phyloP scores from a whole-genome alignment of 148 eudicot species.

The Simmondsia chinensis region DNA sequence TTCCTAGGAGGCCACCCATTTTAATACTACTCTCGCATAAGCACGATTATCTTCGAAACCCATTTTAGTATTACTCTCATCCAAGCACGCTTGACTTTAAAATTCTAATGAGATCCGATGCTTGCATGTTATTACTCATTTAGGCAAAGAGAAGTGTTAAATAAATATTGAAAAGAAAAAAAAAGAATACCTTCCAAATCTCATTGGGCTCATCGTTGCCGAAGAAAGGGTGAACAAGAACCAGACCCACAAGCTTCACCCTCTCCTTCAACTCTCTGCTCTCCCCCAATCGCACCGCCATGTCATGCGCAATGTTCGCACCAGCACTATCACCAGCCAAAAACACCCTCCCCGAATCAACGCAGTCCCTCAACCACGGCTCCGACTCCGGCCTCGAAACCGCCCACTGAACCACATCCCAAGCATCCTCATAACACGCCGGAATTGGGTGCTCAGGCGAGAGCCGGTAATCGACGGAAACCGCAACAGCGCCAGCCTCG shows the following conservation, averaged over 20 bases:
- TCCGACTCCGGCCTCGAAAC: conserved; percentile 1
- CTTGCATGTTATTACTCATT: too few relatives aligned
- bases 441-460: conserved; percentile 32
- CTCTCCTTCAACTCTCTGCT: conserved; percentile 4
- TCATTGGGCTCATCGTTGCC: too few relatives aligned
- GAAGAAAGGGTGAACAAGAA: conserved; percentile 23
- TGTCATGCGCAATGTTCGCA: conserved; percentile 29
- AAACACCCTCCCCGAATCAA: conserved; percentile 11
- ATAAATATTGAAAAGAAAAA: too few relatives aligned
- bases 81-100: too few relatives aligned
- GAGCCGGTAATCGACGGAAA: conserved; percentile 30
- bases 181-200: too few relatives aligned
- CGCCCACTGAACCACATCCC: conserved; percentile 23
- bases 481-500: conserved; percentile 5
- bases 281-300: conserved; percentile 17
- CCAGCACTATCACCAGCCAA: conserved; percentile 34
- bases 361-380: conserved; percentile 19
- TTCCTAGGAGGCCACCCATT: too few relatives aligned
- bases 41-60: too few relatives aligned
- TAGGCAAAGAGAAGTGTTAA: too few relatives aligned
- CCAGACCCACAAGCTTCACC: conserved; percentile 18
- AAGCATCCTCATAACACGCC: conserved; percentile 27
- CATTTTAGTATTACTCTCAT: too few relatives aligned
- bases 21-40: too few relatives aligned
- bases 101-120: too few relatives aligned